Evolutionary conservation across 495 filamentous ascomycete genomes (phyloP), one percentile per base, ranked within the genome.

Genomic region (Thozetella sp.): DNA sequence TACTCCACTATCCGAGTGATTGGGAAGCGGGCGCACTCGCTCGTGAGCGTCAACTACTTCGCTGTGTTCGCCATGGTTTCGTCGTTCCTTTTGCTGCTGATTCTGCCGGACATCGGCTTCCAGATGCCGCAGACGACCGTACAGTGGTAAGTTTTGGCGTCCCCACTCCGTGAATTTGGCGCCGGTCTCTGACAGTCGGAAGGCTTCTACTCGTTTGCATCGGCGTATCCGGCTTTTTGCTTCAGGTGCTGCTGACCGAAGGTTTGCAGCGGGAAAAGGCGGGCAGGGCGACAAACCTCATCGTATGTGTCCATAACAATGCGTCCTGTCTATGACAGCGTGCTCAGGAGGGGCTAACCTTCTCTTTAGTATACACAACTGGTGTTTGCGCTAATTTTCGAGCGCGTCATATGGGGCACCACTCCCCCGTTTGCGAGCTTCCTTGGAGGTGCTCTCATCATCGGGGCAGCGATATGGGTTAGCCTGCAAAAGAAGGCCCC

Each of bases 21-120:
- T 54, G 92, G 92, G 1, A 82, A 84, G 58, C 84, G 89, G 13
- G 88, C 89, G 2, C 92, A 95, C 66, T 86, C 92, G 13, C 82
- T 96, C 20, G 84, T 95, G 37, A 87, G 82, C 20, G 90, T 96
- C 3, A 90, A 87, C 27, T 96, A 93, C 63, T 94, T 94, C 60
- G 87, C 90, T 2, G 72, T 76, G 1, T 81, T 85, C 69, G 86
- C 83, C 27, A 88, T 85, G 0, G 58, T 91, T 1, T 83, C 90
- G 11, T 78, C 80, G 10, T 58, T 68, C 2, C 10, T 71, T 6
- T 63, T 69, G 2, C 66, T 81, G 12, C 51, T 76, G 3, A 54
- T 65, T 15, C 55, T 75, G 22, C 76, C 76, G 13, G 76, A 76
- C 10, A 67, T 89, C 1, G 79, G 73, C 11, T 89, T 94, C 59